These are phyloP conservation scores for Candida ovalis DNA, from an alignment of 805 yeast genomes.

Conservation along the genomic window DNA sequence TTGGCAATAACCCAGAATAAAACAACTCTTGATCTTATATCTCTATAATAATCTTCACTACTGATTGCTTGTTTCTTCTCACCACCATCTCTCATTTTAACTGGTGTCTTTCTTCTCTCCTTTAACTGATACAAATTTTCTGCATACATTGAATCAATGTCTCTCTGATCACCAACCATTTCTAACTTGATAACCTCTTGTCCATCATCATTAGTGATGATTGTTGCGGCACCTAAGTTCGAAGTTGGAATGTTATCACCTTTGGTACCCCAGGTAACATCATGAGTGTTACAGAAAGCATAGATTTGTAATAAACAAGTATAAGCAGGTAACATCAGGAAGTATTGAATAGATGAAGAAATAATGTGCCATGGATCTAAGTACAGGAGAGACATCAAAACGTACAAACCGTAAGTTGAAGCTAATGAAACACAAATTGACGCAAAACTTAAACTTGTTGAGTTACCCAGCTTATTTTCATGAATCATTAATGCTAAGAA, in stretches of 20 bases:
- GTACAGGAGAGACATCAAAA: conserved; percentile 76
- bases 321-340: conserved; percentile 84
- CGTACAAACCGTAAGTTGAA: conserved; percentile 90
- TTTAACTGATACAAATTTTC: conserved; percentile 70
- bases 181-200: conserved; percentile 81
- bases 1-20: conserved; percentile 88
- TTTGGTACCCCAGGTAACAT: conserved; percentile 98
- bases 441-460: conserved; percentile 48
- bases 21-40: conserved; percentile 93
- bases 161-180: conserved; percentile 62
- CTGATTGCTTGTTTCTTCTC: conserved; percentile 36
- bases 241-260: conserved; percentile 78
- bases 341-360: conserved; percentile 84
- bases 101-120: conserved; percentile 61
- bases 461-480: conserved; percentile 32
- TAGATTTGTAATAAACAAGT: conserved; percentile 91
- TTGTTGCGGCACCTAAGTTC: conserved; percentile 76
- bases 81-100: conserved; percentile 42
- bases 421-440: conserved; percentile 80
- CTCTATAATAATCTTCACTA: conserved; percentile 87
- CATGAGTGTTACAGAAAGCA: conserved; percentile 97
- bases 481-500: conserved; percentile 63
- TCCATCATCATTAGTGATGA: conserved; percentile 75
- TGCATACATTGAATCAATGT: conserved; percentile 78
- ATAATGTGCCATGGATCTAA: conserved; percentile 96